Base-by-base conservation (phyloP, 2,329 filamentous ascomycete species). In the Ceratocystiopsis brevicomis region DNA sequence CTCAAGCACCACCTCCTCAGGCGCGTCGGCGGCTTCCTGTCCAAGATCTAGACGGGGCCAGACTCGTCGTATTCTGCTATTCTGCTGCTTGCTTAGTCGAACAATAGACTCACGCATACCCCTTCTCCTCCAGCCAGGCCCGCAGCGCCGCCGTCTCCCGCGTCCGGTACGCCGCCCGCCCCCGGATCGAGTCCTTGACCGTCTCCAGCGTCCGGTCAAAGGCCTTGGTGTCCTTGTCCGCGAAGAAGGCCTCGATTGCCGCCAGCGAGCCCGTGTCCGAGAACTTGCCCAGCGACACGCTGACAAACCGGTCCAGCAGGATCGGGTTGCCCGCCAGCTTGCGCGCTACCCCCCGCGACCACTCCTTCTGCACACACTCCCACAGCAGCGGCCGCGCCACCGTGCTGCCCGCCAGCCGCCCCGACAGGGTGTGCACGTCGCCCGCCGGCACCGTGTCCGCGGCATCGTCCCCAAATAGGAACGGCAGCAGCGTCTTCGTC, bases 131-230 rank as follows among this genome's bases (percentile, higher is more conserved):
- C 16, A 51, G 45, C 50, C 50, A 51, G 62, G 86, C 81, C 60
- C 79, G 69, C 44, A 94, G 70, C 38, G 71, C 65, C 42, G 66
- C 68, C 45, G 75, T 68, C 58, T 96, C 90, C 44, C 90, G 72
- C 59, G 76, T 66, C 57, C 77, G 78, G 66, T 95, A 98, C 37
- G 75, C 75, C 5, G 85, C 85, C 53, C 87, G 79, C 12, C 81
- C 84, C 37, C 78, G 73, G 50, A 96, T 83, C 49, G 79, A 86
- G 58, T 96, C 90, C 57, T 78, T 78, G 49, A 88, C 79, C 50
- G 92, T 84, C 50, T 80, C 78, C 42, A 98, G 63, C 4, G 84
- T 87, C 44, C 90, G 78, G 58, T 92, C 82, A 60, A 87, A 96
- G 40, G 78, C 81, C 53, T 76, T 76, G 16, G 81, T 88, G 55